A percentile compares a stretch with the other conserved stretches of the same genome.
These are phyloP conservation scores for Starmerella geochares DNA, from an alignment of 805 yeast genomes.

Conservation along the genomic window DNA sequence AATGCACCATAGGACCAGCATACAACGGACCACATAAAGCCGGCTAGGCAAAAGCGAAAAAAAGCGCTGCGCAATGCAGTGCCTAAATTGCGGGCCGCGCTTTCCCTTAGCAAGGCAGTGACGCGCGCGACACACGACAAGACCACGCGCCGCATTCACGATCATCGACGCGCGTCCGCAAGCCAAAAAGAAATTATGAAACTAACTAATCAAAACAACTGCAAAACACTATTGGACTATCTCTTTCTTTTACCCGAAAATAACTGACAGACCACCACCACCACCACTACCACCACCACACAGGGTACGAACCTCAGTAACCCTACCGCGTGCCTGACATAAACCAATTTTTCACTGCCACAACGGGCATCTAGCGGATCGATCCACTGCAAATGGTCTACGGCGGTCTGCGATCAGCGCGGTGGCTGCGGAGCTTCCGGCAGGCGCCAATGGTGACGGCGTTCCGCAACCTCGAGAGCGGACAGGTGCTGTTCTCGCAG, in stretches of 20 bases:
- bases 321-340: constrained; percentile 1
- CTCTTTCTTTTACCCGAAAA: not conserved
- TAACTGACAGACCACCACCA: not conserved
- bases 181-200: no score
- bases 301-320: not conserved
- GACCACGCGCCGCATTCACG: no score
- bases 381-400: constrained; percentile 12
- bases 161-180: no score
- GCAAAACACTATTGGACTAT: no score
- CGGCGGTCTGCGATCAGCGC: constrained; percentile 43
- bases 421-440: constrained; percentile 49
- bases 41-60: no score
- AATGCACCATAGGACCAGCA: no score
- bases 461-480: constrained; percentile 76
- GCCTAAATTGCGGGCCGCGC: no score
- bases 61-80: no score
- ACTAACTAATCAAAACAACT: no score
- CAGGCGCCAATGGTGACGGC: constrained; percentile 76
- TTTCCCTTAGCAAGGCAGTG: no score
- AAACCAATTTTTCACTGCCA: constrained; percentile 2
- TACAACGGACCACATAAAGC: no score
- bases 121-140: no score
- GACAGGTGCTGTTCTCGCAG: constrained; percentile 84
- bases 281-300: not conserved
- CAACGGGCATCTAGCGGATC: not conserved